phyloP scores from a whole-genome alignment of 2,329 filamentous ascomycete genomes.

The Rugonectria rugulosa region DNA sequence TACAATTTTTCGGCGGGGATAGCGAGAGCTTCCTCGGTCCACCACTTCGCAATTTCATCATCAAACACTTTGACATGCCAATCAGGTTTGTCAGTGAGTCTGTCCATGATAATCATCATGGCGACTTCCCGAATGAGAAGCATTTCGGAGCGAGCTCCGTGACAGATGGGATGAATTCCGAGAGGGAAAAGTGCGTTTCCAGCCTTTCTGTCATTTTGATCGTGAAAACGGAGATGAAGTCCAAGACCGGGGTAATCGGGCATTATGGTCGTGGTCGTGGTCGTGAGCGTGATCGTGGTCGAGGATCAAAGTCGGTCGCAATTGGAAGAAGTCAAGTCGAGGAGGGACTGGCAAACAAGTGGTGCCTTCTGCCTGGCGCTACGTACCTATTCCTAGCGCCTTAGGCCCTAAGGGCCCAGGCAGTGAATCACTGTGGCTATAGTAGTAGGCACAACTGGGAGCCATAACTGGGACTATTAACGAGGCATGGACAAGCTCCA shows the following conservation, averaged over 20 bases:
- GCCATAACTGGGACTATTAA: too few relatives aligned
- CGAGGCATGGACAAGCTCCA: too few relatives aligned
- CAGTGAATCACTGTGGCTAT: too few relatives aligned
- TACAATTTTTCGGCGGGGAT: constrained; percentile 13
- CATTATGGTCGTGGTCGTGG: too few relatives aligned
- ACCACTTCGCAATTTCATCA: constrained; percentile 33
- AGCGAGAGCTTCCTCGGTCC: constrained; percentile 25
- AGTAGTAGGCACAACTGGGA: too few relatives aligned
- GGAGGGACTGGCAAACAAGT: too few relatives aligned
- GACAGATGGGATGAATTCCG: constrained; percentile 6
- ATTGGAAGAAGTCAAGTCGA: too few relatives aligned
- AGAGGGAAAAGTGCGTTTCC: background rate
- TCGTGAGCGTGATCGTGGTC: too few relatives aligned
- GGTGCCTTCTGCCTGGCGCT: too few relatives aligned
- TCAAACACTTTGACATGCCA: constrained; percentile 44
- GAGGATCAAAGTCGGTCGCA: too few relatives aligned
- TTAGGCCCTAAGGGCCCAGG: too few relatives aligned
- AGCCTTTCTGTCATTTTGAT: background rate
- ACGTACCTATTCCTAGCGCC: too few relatives aligned
- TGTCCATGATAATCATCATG: constrained; percentile 46
- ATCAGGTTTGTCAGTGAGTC: constrained; percentile 47
- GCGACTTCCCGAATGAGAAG: constrained; percentile 42
- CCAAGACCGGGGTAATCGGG: constrained; percentile 10
- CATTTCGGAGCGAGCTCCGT: constrained; percentile 6
- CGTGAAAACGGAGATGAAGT: constrained; percentile 4